Base-by-base conservation (phyloP, 1,284 basidiomycete species). In the Termitomyces sp. region DNA sequence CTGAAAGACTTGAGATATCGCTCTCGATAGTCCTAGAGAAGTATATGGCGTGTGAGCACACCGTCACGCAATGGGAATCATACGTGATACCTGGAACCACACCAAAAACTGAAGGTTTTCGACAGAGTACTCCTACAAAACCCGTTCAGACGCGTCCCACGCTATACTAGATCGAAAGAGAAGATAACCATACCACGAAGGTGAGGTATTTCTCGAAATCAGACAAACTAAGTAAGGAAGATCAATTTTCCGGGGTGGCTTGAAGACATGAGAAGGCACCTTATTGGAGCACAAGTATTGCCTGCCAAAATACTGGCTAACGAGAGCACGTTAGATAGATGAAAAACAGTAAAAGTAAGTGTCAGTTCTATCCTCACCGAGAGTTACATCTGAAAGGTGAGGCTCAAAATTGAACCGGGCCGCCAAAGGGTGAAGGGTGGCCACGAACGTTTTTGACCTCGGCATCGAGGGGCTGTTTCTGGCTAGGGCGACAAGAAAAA, bases 71-170 rank as follows among this genome's bases (percentile, higher is more conserved):
- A 21, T 12, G 3, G 34, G 30, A 46, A 55, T 50, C 39, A 53
- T 50, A 44, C 30, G 54, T 41, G 62, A 63, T 55, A 55, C 54
- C 64, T 72, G 71, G 59, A 69, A 76, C 74, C 74, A 77, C 34
- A 75, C 68, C 34, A 74, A 59, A 53, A 76, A 77, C 44, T 74
- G 74, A 7, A 77, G 66, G 50, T 73, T 70, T 62, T 76, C 73
- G 3, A 74, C 54, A 10, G 72, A 68, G 56, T 71, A 65, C 54
- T 75, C 73, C 69, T 73, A 50, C n/a, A 36, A 1, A 24, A 34
- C 30, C 33, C 19, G 53, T 52, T 21, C 49, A n/a, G 17, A 26
- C 17, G 48, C 48, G n/a, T 38, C 17, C 12, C 38, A 52, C 26
- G 17, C 24, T 36, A 24, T 15, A 30, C 13, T 2, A 17, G 9